A percentile compares a stretch with the other conserved stretches of the same genome.
Conservation (phyloP, 495 filamentous ascomycete species). For the Filosporella fistucella region DNA sequence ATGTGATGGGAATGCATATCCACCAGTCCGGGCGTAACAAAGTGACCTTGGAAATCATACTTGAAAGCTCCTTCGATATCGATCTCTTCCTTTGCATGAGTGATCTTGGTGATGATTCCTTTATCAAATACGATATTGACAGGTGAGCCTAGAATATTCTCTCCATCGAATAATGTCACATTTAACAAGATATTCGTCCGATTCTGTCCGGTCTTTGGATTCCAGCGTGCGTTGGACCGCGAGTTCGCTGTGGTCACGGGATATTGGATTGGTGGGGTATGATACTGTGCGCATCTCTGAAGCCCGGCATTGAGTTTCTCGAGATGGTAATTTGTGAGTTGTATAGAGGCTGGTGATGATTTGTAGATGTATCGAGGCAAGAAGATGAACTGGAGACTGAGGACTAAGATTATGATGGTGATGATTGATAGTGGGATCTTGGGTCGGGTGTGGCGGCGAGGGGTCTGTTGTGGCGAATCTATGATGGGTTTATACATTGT, state of each 20-base stretch:
- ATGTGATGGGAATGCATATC: slow-evolving; percentile 66
- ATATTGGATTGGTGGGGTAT: slow-evolving; percentile 16
- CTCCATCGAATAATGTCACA: slow-evolving; percentile 49
- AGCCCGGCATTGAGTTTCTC: slow-evolving; percentile 9
- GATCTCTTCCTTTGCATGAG: slow-evolving; percentile 29
- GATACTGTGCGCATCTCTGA: slow-evolving; percentile 13
- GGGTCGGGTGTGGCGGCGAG: slow-evolving; percentile 8
- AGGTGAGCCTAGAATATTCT: slow-evolving; percentile 35
- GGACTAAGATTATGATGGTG: slow-evolving; percentile 2
- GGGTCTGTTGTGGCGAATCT: neutral
- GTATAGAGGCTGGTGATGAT: slow-evolving; percentile 3
- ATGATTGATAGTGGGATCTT: slow-evolving; percentile 10
- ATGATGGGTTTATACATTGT: too few species aligned
- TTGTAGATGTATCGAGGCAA: slow-evolving; percentile 16
- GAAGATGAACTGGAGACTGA: slow-evolving; percentile 15
- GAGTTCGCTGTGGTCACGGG: slow-evolving; percentile 11
- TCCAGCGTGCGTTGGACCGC: slow-evolving; percentile 21
- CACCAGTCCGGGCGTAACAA: slow-evolving; percentile 57
- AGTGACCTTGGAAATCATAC: slow-evolving; percentile 50
- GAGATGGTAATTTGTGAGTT: slow-evolving; percentile 12
- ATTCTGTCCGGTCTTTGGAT: slow-evolving; percentile 18
- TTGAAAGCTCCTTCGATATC: neutral
- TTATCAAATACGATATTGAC: slow-evolving; percentile 44
- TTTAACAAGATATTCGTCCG: slow-evolving; percentile 41
- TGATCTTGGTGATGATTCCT: slow-evolving; percentile 41